phyloP scores from a whole-genome alignment of 2,329 filamentous ascomycete species.

The Diplodia sapinea region DNA sequence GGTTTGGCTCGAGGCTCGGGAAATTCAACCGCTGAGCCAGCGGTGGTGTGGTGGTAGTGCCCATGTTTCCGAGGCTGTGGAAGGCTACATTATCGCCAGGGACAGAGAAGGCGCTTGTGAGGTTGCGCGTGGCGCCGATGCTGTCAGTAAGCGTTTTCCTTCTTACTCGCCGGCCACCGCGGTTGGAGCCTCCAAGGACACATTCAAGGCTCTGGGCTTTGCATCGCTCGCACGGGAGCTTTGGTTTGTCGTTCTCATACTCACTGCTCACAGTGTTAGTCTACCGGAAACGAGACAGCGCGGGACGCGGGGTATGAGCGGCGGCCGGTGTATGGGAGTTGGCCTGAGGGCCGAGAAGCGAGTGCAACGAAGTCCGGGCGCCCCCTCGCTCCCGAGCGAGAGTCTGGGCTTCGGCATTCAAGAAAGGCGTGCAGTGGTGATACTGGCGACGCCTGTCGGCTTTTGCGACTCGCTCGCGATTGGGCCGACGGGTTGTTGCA shows the following conservation, averaged over 20 bases:
- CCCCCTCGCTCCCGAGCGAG: neutral
- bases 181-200: slow-evolving; percentile 64
- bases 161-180: slow-evolving; percentile 62
- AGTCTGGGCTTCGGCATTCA: slow-evolving; percentile 10
- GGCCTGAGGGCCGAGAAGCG: neutral
- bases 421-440: slow-evolving; percentile 4
- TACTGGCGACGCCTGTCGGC: slow-evolving; percentile 23
- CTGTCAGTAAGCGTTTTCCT: slow-evolving; percentile 49
- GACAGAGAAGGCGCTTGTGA: slow-evolving; percentile 33
- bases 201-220: slow-evolving; percentile 64
- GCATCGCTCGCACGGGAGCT: slow-evolving; percentile 63
- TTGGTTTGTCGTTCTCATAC: slow-evolving; percentile 49
- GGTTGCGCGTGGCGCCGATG: slow-evolving; percentile 38
- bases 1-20: slow-evolving; percentile 16
- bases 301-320: neutral
- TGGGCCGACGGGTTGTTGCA: slow-evolving; percentile 17
- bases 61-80: slow-evolving; percentile 46
- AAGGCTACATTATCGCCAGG: slow-evolving; percentile 41
- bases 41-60: slow-evolving; percentile 38
- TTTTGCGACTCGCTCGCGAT: slow-evolving; percentile 28
- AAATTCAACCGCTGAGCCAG: slow-evolving; percentile 24
- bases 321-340: neutral
- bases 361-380: slow-evolving; percentile 10
- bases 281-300: neutral
- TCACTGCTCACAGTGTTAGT: slow-evolving; percentile 42